Evolutionary conservation across 2,329 filamentous ascomycete genomes (phyloP), one percentile per base, ranked within the genome.

Genomic region (Aspergillus viridinutans): DNA sequence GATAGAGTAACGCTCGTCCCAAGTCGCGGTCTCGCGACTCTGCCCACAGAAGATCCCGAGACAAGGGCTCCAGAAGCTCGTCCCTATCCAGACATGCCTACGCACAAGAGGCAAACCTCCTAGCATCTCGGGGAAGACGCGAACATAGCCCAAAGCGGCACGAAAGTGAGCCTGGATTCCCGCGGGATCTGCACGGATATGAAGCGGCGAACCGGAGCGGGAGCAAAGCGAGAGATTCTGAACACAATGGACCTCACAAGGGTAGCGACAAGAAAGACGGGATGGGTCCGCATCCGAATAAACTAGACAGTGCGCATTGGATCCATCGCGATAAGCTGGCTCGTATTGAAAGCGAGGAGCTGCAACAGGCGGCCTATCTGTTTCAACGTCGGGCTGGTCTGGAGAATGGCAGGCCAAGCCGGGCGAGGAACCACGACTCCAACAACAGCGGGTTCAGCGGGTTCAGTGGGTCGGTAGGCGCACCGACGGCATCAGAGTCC

Each of bases 271-370:
- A 55, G 35, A 61, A 61, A 35, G 66, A 67, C 3, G 64, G 63
- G 25, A 59, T 50, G n/a, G 52, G 55, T 7, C 12, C 58, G 28
- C 53, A 60, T 26, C 29, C 56, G 35, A 50, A 61, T 10, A 61
- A 67, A 12, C 55, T 67, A 35, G 71, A 74, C n/a, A 62, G 71
- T 21, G 74, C 74, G 56, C 75, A 77, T 42, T 81, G 78, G 78
- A 81, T 81, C 53, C 78, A 81, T 58, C 72, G 78, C 9, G 78
- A 81, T 61, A 81, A 81, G 63, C 63, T 81, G 56, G 78, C 78
- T 23, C 74, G 73, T 54, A 81, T 81, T 35, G 78, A 81, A 62
- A 80, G 77, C 55, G 76, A 80, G 66, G 78, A 81, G 61, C 64
- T 80, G 50, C 78, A 80, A 53, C 76, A 78, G 61, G 76, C 76